Percentiles rank a stretch among this genome's conserved stretches.
phyloP scores from a whole-genome alignment of 768 basidiomycete genomes.

The Goffeauzyma gilvescens region DNA sequence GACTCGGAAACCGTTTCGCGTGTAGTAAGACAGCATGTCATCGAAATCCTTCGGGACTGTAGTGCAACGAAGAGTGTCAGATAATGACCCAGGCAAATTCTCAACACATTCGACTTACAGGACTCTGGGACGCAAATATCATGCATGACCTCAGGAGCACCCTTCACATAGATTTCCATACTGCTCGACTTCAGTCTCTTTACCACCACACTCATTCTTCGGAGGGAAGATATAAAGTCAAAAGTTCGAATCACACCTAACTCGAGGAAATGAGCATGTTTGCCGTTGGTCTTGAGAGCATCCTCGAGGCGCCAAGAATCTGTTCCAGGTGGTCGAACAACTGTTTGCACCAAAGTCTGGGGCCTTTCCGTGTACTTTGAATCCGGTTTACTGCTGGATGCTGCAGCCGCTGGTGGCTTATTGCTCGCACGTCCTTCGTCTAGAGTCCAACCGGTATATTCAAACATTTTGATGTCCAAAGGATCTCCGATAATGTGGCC shows the following conservation, averaged over 20 bases:
- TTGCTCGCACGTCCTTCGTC: conserved; percentile 71
- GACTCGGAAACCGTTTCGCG: conserved; percentile 85
- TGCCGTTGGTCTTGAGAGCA: conserved; percentile 63
- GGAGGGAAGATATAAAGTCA: conserved; percentile 80
- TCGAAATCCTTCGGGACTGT: conserved; percentile 91
- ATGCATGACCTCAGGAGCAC: conserved; percentile 94
- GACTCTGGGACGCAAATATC: conserved; percentile 84
- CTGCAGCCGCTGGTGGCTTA: conserved; percentile 32
- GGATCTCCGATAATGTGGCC: conserved; percentile 85
- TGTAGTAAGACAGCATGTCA: conserved; percentile 89
- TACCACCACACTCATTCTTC: conserved; percentile 94
- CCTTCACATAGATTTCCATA: conserved; percentile 98
- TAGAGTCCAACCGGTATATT: conserved; percentile 84
- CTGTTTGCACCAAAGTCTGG: conserved; percentile 79
- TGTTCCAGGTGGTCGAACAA: conserved; percentile 88
- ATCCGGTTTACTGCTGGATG: conserved; percentile 32
- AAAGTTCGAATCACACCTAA: conserved; percentile 88
- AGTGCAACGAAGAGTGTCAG: background rate
- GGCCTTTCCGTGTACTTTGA: conserved; percentile 38
- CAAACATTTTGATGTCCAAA: conserved; percentile 93
- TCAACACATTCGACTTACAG: conserved; percentile 43
- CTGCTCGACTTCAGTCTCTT: conserved; percentile 79
- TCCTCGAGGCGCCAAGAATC: conserved; percentile 79
- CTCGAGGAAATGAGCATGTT: conserved; percentile 90
- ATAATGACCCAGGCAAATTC: too few species aligned